A percentile compares a stretch with the other conserved stretches of the same genome.
These are phyloP conservation scores for Pleurotus citrinopileatus DNA, from an alignment of 768 basidiomycete genomes.

Conservation along the genomic window DNA sequence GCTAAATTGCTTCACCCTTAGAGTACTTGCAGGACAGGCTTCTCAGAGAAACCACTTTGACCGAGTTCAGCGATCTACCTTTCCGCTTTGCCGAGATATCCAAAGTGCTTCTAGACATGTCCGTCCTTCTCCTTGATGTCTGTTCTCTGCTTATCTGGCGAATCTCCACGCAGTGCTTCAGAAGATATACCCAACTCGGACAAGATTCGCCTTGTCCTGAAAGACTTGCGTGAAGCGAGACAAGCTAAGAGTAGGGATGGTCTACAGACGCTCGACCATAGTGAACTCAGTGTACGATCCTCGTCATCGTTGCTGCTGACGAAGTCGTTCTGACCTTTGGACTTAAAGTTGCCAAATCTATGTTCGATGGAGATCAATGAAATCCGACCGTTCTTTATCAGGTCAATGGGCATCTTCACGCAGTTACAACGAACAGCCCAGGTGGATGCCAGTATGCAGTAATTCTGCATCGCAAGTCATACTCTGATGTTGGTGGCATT, in stretches of 20 bases:
- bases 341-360: constrained; percentile 71
- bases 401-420: constrained; percentile 72
- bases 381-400: constrained; percentile 84
- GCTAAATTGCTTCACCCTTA: constrained; percentile 24
- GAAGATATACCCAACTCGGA: constrained; percentile 89
- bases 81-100: constrained; percentile 89
- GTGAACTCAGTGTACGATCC: constrained; percentile 68
- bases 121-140: constrained; percentile 24
- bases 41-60: constrained; percentile 67
- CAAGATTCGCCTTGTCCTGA: constrained; percentile 78
- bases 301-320: neutral
- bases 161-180: constrained; percentile 57
- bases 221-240: constrained; percentile 93
- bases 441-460: neutral
- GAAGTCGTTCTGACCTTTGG: neutral
- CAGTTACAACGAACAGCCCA: constrained; percentile 36
- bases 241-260: constrained; percentile 93
- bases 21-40: constrained; percentile 81
- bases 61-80: constrained; percentile 77
- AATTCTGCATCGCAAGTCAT: neutral
- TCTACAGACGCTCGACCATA: constrained; percentile 75
- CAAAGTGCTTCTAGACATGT: constrained; percentile 94
- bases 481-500: too few species aligned
- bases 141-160: neutral
- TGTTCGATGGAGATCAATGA: constrained; percentile 94